Base-by-base conservation (phyloP, 768 basidiomycete genomes). In the Chiua virens region DNA sequence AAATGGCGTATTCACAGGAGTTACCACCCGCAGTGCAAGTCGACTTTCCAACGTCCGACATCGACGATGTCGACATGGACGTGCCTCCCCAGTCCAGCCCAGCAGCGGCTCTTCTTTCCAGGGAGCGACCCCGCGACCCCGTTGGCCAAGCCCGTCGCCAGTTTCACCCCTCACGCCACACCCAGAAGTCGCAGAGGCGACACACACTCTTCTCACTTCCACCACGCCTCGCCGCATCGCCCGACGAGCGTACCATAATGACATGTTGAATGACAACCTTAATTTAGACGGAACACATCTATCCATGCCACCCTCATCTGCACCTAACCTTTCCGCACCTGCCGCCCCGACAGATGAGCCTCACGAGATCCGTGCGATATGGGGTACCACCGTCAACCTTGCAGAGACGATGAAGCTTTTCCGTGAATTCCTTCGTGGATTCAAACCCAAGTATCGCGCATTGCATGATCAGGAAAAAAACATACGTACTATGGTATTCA, bases 381-480 rank as follows among this genome's bases (percentile, higher is more conserved):
- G 97, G 96, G 97, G 97, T 27, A 99, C 97, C 0, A 95, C 92
- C 2, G 94, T 99, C 61, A 89, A 91, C 57, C 78, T 99, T 23
- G 79, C 84, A 4, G 89, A 96, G 67, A 88, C 90, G 14, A 97
- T 98, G 90, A 87, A 85, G 61, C 71, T 87, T 18, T 98, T 98
- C 74, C 81, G 85, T 45, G 85, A 89, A 34, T 98, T 98, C 68
- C 72, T 99, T 50, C 84, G 81, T 42, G 89, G 92, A 0, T 99
- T 98, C 80, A 98, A 97, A 65, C 82, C 83, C 41, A 97, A 95
- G 67, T 95, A 96, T 57, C 84, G 94, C 20, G 73, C 81, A 28
- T 75, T 77, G 0, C 76, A 89, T 53, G 90, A 96, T 65, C 79
- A 83, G 36, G 79, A 80, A 46, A 79, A 75, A 39, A 82, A 84